Base-by-base conservation (phyloP, 2,329 filamentous ascomycete genomes). In the Aspergillus awamori region DNA sequence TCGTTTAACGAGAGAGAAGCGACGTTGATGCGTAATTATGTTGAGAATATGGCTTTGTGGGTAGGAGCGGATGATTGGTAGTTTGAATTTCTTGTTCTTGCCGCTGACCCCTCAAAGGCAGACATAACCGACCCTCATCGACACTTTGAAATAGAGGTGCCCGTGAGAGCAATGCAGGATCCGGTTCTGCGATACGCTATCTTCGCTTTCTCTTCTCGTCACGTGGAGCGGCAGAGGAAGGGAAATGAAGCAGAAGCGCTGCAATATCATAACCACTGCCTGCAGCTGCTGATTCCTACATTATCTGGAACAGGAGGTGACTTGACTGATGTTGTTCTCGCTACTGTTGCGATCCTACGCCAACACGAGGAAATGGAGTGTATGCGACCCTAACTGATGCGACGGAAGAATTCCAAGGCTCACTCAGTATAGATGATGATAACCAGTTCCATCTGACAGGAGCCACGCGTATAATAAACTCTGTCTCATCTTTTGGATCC, bases 361-460 rank as follows among this genome's bases (percentile, higher is more conserved):
- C 69, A 76, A n/a, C 70, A 73, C 59, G 74, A 76, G 61, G 74
- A 76, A 59, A 73, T 75, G 60, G 71, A 73, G 47, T 64, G 69
- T 70, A 55, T 28, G 67, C 36, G 33, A 38, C 20, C 17, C 49
- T 15, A 3, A 6, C 15, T 1, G 5, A 4, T 36, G 33, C 4
- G 1, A 11, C 5, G 43, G 33, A 5, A 13, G 10, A 1, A n/a
- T 47, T 6, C 53, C 2, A n/a, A 28, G 28, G 5, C 59, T 63
- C 24, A 67, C 53, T 5, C 3, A 3, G 10, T 26, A 41, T 55
- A 71, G 70, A 61, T 4, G 65, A 74, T 54, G 76, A 79, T 49
- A 70, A 74, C 39, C 69, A 72, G 51, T 71, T 74, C 24, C 76
- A 78, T 59, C 60, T 78, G 1, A 70, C 72, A 15, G 76, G 75